A percentile compares a stretch with the other conserved stretches of the same genome.
phyloP scores from a whole-genome alignment of 169 alveolate species.

The Plasmodium reichenowi region DNA sequence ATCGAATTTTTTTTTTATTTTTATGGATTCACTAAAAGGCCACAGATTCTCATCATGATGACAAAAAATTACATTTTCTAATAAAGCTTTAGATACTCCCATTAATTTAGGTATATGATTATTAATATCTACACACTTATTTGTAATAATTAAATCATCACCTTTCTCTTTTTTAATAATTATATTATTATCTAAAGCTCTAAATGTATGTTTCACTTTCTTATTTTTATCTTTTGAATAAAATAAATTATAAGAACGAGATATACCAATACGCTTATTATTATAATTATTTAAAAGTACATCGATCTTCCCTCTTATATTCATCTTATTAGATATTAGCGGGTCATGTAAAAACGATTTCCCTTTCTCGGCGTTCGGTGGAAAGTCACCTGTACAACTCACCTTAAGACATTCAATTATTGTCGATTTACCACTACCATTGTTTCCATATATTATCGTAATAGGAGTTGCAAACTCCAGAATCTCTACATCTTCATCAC shows the following conservation, averaged over 20 bases:
- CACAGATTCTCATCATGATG: slow-evolving; percentile 98
- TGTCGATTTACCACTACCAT: slow-evolving; percentile 99
- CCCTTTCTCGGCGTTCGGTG: slow-evolving; percentile 97
- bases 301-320: slow-evolving; percentile 92
- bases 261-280: slow-evolving; percentile 79
- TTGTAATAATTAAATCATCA: slow-evolving; percentile 78
- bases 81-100: slow-evolving; percentile 95
- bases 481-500: slow-evolving; percentile 93
- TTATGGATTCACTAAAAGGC: slow-evolving; percentile 95
- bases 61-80: slow-evolving; percentile 97
- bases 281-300: slow-evolving; percentile 83
- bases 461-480: slow-evolving; percentile 95
- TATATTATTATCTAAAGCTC: slow-evolving; percentile 76
- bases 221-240: slow-evolving; percentile 82
- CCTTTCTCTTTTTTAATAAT: slow-evolving; percentile 65
- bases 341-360: slow-evolving; percentile 96
- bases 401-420: slow-evolving; percentile 95
- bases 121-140: slow-evolving; percentile 93
- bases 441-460: slow-evolving; percentile 98
- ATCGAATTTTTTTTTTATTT: slow-evolving; percentile 96
- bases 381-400: slow-evolving; percentile 96
- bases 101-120: slow-evolving; percentile 93
- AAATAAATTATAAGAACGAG: slow-evolving; percentile 88
- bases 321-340: slow-evolving; percentile 87
- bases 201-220: slow-evolving; percentile 81